Base-by-base conservation (phyloP, 1,139 yeast species). In the Diutina scorzettiae region DNA sequence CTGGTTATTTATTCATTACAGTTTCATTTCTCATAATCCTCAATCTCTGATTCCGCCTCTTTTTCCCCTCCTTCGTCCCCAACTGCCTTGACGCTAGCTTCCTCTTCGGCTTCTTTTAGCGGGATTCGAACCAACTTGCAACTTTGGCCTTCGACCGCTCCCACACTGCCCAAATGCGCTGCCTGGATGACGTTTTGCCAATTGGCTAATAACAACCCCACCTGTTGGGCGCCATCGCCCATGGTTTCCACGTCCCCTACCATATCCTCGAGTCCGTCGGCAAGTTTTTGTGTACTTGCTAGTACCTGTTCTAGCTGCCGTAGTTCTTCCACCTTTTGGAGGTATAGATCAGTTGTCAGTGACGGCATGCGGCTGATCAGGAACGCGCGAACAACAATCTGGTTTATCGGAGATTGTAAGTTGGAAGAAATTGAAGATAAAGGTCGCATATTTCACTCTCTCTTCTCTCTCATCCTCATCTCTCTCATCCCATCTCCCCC, bases 161-260 rank as follows among this genome's bases (percentile, higher is more conserved):
- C 37, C 12, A 32, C 16, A 32, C 37, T 32, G 5, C 37, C 37
- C 20, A 32, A 19, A 12, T 32, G 37, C 4, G 25, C 21, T 12
- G 37, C 37, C 12, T n/a, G 37, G 14, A 14, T 32, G 8, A 83
- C 81, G 46, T 73, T 76, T 46, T 76, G 73, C 94, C 94, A 83
- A 49, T 79, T 81, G 8, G 79, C 68, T 51, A 79, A 62, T 4
- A 78, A 72, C 14, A 66, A 55, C 4, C 69, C 71, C 9, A 76
- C 77, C 37, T 77, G 69, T 44, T 70, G 76, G 2, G 86, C 70
- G 0, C 84, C 85, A 32, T 68, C 71, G 16, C 71, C 71, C 60
- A 80, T 62, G 12, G 64, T 63, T 14, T 64, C 69, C 37, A 80
- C 53, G 49, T 72, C 69, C n/a, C 55, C 58, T 20, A 71, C 73